phyloP scores from a whole-genome alignment of 176 grass and related monocot species.

The Eleusine indica region DNA sequence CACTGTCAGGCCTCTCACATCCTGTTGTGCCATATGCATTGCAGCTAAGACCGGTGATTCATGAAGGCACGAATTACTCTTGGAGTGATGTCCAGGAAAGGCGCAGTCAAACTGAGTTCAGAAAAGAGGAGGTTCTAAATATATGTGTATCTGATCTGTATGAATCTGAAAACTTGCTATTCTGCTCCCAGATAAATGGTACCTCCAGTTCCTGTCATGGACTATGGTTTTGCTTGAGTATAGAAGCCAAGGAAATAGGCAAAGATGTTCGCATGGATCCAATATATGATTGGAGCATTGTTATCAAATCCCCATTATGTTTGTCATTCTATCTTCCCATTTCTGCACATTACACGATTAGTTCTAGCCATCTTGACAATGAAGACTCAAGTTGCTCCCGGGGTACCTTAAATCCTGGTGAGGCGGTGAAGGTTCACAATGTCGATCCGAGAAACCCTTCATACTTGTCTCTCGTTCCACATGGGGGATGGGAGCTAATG shows the following conservation, averaged over 20 bases:
- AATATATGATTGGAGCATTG: constrained; percentile 87
- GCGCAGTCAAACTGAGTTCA: constrained; percentile 62
- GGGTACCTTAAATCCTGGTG: constrained; percentile 73
- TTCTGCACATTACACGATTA: constrained; percentile 70
- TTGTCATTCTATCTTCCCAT: constrained; percentile 85
- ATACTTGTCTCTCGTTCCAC: constrained; percentile 80
- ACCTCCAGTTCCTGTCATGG: constrained; percentile 57
- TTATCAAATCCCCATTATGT: constrained; percentile 78
- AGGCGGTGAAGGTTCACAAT: constrained; percentile 73
- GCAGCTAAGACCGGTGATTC: constrained; percentile 63
- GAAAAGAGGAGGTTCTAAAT: constrained; percentile 50
- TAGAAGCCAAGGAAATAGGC: constrained; percentile 90
- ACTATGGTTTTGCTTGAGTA: constrained; percentile 88
- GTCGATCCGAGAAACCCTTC: constrained; percentile 78
- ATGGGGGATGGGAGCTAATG: constrained; percentile 76
- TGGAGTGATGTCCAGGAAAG: constrained; percentile 83
- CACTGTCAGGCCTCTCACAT: constrained; percentile 69
- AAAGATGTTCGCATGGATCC: constrained; percentile 84
- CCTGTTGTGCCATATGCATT: constrained; percentile 58
- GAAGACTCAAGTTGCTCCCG: constrained; percentile 63
- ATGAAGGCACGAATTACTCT: constrained; percentile 55
- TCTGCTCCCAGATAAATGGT: constrained; percentile 70
- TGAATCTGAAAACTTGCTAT: constrained; percentile 86
- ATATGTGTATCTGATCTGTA: constrained; percentile 86
- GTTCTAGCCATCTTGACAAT: constrained; percentile 44